These are phyloP conservation scores for Moricandia arvensis DNA, from an alignment of 345 rosid genomes.

Conservation along the genomic window DNA sequence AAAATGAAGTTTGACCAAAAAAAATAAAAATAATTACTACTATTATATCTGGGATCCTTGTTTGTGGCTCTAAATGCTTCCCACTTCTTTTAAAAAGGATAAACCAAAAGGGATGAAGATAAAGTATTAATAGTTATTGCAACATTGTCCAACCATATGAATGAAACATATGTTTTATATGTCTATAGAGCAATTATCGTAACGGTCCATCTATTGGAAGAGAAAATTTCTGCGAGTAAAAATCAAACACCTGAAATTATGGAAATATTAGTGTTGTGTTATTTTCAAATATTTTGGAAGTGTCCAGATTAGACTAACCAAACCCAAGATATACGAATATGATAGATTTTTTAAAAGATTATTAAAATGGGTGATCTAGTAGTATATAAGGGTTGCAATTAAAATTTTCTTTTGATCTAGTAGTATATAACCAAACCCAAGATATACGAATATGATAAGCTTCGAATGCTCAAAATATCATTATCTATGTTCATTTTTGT, in stretches of 20 bases:
- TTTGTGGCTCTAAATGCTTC: slow-evolving; percentile 23
- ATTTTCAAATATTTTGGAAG: background rate
- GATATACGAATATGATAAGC: no score
- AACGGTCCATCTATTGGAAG: background rate
- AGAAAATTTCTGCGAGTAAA: background rate
- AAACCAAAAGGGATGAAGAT: slow-evolving; percentile 6
- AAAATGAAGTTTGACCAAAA: no score
- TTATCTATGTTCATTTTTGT: background rate
- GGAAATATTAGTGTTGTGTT: background rate
- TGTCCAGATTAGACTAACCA: background rate
- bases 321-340: background rate
- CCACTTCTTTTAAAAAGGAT: slow-evolving; percentile 2
- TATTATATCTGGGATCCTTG: background rate
- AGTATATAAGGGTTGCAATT: background rate
- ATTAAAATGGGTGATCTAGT: background rate
- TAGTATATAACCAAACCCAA: no score
- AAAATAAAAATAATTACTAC: background rate
- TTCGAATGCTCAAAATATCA: no score
- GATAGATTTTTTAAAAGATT: background rate
- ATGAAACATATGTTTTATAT: background rate
- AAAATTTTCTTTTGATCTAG: no score
- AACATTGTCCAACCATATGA: background rate
- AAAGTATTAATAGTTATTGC: background rate
- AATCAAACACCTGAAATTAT: background rate
- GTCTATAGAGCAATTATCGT: background rate